phyloP scores from a whole-genome alignment of 75 land plant species.

The Azolla pinnata region DNA sequence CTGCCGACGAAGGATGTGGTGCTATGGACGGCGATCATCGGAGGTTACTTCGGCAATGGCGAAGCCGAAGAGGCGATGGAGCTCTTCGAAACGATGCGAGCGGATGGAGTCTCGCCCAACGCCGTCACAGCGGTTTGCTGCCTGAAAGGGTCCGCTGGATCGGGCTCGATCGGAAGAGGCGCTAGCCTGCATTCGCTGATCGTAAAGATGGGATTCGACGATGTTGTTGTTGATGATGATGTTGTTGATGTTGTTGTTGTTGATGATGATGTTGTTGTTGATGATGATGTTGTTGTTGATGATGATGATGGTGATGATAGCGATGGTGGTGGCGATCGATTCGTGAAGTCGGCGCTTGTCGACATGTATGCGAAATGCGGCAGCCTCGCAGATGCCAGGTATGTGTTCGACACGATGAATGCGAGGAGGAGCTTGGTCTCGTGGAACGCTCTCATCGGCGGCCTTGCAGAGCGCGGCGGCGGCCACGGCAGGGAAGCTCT shows the following conservation, averaged over 20 bases:
- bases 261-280: slow-evolving; percentile 2
- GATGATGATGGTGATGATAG: slow-evolving; percentile 10
- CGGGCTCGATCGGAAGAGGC: slow-evolving; percentile 5
- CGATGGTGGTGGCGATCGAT: too few species aligned
- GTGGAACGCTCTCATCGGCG: too few species aligned
- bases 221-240: slow-evolving; percentile 8
- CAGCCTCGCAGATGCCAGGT: too few species aligned
- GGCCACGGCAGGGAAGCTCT: background rate
- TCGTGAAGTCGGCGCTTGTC: slow-evolving; percentile 4
- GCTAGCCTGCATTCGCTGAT: slow-evolving; percentile 5
- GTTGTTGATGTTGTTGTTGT: slow-evolving; percentile 18
- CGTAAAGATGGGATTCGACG: slow-evolving; percentile 5
- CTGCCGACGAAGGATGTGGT: background rate
- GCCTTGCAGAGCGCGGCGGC: too few species aligned
- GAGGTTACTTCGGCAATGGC: background rate
- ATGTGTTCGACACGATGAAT: too few species aligned
- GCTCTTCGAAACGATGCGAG: background rate
- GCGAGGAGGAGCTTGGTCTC: too few species aligned
- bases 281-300: slow-evolving; percentile 11
- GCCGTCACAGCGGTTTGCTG: background rate
- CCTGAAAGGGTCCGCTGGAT: slow-evolving; percentile 8
- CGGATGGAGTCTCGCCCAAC: slow-evolving; percentile 1
- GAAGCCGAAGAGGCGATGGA: background rate
- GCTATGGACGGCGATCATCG: background rate
- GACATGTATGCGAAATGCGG: slow-evolving; percentile 5